Conservation (phyloP, 352 stramenopile genomes). For the Thalassiosira oceanica region DNA sequence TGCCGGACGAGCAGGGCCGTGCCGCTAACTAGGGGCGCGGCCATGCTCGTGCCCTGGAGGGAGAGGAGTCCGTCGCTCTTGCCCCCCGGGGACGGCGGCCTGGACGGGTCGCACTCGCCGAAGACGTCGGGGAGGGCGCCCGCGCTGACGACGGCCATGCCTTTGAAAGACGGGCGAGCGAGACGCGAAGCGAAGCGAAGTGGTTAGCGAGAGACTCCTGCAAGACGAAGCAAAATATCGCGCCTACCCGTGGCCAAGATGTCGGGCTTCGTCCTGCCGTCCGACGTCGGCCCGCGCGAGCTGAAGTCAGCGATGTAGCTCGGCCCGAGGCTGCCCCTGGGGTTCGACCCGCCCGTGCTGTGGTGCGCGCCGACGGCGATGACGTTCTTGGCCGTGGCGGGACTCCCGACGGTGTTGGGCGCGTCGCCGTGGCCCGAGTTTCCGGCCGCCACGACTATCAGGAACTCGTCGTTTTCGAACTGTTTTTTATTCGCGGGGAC, state of each 20-base stretch:
- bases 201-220: no score
- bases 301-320: conserved; percentile 47
- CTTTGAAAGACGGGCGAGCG: no score
- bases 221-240: no score
- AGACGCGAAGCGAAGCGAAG: no score
- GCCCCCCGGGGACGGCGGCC: conserved; percentile 7
- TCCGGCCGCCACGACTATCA: conserved; percentile 48
- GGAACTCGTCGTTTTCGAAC: conserved; percentile 51
- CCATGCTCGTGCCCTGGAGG: conserved; percentile 81
- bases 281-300: conserved; percentile 52
- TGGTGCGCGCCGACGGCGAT: conserved; percentile 48
- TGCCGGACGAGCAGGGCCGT: conserved; percentile 84
- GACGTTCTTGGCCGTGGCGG: conserved; percentile 53
- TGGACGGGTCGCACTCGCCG: conserved; percentile 32
- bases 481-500: no score
- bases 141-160: conserved; percentile 46
- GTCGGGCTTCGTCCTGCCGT: conserved; percentile 71
- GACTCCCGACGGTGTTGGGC: conserved; percentile 39
- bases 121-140: conserved; percentile 20
- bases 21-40: conserved; percentile 83
- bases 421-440: conserved; percentile 32
- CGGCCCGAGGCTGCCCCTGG: conserved; percentile 7
- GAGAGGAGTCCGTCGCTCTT: conserved; percentile 16
- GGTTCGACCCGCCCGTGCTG: conserved; percentile 6
- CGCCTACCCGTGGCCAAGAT: conserved; percentile 59